Base-by-base conservation (phyloP, 768 basidiomycete species). In the Mycena alexandri region DNA sequence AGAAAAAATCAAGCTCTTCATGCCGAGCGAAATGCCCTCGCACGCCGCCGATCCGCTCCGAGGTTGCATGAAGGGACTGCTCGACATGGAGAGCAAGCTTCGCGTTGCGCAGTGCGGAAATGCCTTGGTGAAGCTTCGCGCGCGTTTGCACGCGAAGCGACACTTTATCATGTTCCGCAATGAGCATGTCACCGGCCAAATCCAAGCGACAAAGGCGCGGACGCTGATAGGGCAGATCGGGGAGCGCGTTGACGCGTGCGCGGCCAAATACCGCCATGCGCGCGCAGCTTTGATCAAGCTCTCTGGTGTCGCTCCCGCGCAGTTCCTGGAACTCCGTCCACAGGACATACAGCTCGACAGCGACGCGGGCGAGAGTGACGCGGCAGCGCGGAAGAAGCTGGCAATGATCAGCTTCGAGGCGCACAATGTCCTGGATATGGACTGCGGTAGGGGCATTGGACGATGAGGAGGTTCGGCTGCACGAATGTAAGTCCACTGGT, bases 101-200 rank as follows among this genome's bases (percentile, higher is more conserved):
- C 54, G 44, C 68, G 33, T 56, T 52, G 13, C 43, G 61, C 2
- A 29, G 29, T 29, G 29, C 29, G 29, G 22, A 51, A 17, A 24
- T 63, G 21, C 36, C 51, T 11, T n/a, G 19, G 24, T 11, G 14
- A 22, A 34, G 9, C 8, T 11, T 25, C 16, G 34, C 22, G 1
- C 34, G 17, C n/a, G 53, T 14, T 52, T 71, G 1, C 59, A 71
- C n/a, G 38, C 67, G 8, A 64, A 71, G 41, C 10, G 51, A 0
- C 55, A 55, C 14, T 11, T 71, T 1, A 68, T 71, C 19, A 16
- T 3, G 9, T 65, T 52, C 9, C 48, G 54, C 2, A 63, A 71
- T 41, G 47, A 33, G 9, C 56, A 71, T n/a, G 22, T 60, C 0
- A 38, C 41, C 0, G 70, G 63, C 0, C 70, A 71, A 24, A 22